Base-by-base conservation (phyloP, 352 stramenopile species). In the Globisporangium yorkense region DNA sequence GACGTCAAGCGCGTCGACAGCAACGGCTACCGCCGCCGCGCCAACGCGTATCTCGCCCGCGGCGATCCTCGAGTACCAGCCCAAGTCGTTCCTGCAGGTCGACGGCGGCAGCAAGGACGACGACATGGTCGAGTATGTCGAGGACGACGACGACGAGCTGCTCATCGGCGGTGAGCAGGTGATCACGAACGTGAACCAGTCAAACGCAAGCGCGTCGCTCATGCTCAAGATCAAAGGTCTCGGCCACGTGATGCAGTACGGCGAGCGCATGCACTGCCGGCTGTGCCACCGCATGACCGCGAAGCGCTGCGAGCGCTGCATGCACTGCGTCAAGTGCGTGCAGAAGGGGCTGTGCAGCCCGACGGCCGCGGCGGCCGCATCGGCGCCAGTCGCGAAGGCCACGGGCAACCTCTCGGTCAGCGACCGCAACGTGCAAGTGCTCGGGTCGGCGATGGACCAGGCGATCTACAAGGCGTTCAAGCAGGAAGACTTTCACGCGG, bases 371-470 rank as follows among this genome's bases (percentile, higher is more conserved):
- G 24, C 48, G 0, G 37, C 52, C 1, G n/a, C n/a, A 1, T 18
- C 47, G 6, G 18, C 24, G 29, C 6, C 29, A 15, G 12, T 35
- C 39, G 41, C 61, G 10, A 53, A 56, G 62, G 10, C 57, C 10
- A 9, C 61, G 5, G 71, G 72, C 50, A 67, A 59, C 31, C 64
- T 92, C 21, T 89, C 83, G 2, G 78, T 86, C 39, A 84, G 80
- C 35, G 80, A 88, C 56, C 74, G 78, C 18, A 92, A 87, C 61
- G 76, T 84, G 16, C 76, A 89, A 40, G 83, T 92, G 56, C 73
- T 92, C 35, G 83, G 83, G 47, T 90, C 80, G 20, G 83, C 85
- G 47, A 92, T 92, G 83, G 83, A 92, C 69, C 72, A 85, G 27
- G 83, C 73, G 37, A 88, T 92, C 57, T 92, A 84, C 65, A 82